Evolutionary conservation across 768 basidiomycete species (phyloP).

Genomic region (Zangia roseola): DNA sequence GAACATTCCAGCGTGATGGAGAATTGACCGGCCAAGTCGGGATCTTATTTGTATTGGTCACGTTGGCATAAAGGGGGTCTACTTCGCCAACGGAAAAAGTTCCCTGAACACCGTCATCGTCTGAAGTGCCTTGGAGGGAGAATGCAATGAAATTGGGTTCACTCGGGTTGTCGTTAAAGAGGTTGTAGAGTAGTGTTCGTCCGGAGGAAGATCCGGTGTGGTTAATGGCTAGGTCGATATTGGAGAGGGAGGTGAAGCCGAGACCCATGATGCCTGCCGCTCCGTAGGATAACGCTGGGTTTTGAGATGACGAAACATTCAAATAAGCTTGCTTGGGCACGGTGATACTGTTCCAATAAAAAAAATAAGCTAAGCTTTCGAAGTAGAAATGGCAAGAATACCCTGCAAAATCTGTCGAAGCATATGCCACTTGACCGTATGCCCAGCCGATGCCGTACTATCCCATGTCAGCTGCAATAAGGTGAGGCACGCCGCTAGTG

Average conservation of each 20-base stretch:
- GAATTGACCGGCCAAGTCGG: constrained; percentile 68
- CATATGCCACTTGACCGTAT: constrained; percentile 59
- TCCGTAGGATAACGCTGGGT: constrained; percentile 72
- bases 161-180: constrained; percentile 63
- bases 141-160: constrained; percentile 84
- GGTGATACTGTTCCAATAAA: constrained; percentile 48
- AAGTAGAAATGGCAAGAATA: constrained; percentile 32
- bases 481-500: not conserved
- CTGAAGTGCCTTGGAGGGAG: constrained; percentile 59
- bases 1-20: constrained; percentile 74
- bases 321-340: constrained; percentile 71
- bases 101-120: constrained; percentile 59
- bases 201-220: constrained; percentile 57
- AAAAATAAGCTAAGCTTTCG: constrained; percentile 7
- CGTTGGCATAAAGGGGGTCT: constrained; percentile 58
- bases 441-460: constrained; percentile 87
- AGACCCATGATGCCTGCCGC: constrained; percentile 72
- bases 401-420: constrained; percentile 69
- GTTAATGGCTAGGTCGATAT: constrained; percentile 62
- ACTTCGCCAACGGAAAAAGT: constrained; percentile 74
- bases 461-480: not conserved
- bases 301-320: constrained; percentile 59
- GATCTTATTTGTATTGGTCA: constrained; percentile 57
- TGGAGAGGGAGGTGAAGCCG: constrained; percentile 76
- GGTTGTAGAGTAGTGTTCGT: constrained; percentile 70